A percentile compares a stretch with the other conserved stretches of the same genome.
These are phyloP conservation scores for Zoysia japonica DNA, from an alignment of 176 grass and related monocot genomes.

Conservation along the genomic window DNA sequence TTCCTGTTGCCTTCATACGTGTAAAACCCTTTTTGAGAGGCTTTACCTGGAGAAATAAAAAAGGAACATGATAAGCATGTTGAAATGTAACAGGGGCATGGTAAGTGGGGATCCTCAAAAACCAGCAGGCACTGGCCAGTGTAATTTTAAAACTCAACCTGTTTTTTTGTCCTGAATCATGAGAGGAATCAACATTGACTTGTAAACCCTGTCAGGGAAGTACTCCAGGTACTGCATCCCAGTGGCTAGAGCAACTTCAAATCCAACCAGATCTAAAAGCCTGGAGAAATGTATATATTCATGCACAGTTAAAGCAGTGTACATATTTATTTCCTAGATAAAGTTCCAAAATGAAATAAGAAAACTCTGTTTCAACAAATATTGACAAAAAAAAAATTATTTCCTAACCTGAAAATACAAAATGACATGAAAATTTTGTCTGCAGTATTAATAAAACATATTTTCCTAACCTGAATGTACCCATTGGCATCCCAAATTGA, in stretches of 20 bases:
- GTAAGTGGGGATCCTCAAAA: too few relatives aligned
- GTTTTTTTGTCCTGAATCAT: conserved; percentile 80
- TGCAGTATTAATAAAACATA: too few relatives aligned
- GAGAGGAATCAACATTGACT: conserved; percentile 79
- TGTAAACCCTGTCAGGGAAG: conserved; percentile 85
- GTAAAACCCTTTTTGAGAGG: conserved; percentile 77
- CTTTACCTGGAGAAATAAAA: conserved; percentile 58
- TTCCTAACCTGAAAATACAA: too few relatives aligned
- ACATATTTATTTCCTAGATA: too few relatives aligned
- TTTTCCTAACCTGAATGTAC: conserved; percentile 77
- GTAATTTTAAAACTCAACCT: too few relatives aligned
- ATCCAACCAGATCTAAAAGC: conserved; percentile 81
- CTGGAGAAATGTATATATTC: conserved; percentile 29
- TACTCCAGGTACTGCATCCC: conserved; percentile 82
- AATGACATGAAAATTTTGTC: too few relatives aligned
- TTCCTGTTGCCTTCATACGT: conserved; percentile 92
- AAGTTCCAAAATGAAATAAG: too few relatives aligned
- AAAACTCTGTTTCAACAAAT: neutral
- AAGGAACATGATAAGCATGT: too few relatives aligned
- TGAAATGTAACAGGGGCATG: too few relatives aligned
- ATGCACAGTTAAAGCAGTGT: too few relatives aligned
- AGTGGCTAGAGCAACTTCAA: conserved; percentile 78
- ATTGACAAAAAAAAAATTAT: conserved; percentile 12
- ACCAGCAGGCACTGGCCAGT: too few relatives aligned
- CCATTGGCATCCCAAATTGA: conserved; percentile 99